Evolutionary conservation across 2,329 filamentous ascomycete genomes (phyloP).

Genomic region (Venturia effusa): DNA sequence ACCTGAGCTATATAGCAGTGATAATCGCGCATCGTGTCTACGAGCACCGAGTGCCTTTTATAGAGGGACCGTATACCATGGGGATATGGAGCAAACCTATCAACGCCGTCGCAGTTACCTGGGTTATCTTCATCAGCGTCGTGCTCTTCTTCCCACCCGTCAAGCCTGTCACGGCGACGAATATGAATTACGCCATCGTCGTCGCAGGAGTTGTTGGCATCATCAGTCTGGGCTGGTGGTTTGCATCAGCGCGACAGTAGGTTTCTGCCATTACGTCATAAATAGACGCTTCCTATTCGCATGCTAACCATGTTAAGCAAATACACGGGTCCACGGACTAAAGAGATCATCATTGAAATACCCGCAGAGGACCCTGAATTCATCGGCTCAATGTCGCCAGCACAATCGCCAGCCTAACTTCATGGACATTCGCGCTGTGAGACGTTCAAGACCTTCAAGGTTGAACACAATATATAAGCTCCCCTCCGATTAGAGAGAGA

Average conservation of each 20-base stretch:
- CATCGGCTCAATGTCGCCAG: conserved; percentile 5
- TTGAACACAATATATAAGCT: not conserved
- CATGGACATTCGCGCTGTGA: not conserved
- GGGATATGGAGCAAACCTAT: conserved; percentile 44
- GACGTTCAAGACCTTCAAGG: not conserved
- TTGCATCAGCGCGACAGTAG: conserved; percentile 27
- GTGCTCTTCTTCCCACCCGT: conserved; percentile 43
- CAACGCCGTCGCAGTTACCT: conserved; percentile 46
- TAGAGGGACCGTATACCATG: conserved; percentile 47
- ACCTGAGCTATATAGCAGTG: conserved; percentile 48
- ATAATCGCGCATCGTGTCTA: conserved; percentile 48
- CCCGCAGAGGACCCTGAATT: conserved; percentile 29
- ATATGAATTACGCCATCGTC: conserved; percentile 39
- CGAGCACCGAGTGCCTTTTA: conserved; percentile 40
- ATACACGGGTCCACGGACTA: conserved; percentile 49
- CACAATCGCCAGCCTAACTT: not conserved
- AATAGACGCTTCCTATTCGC: not conserved
- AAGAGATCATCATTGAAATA: conserved; percentile 36
- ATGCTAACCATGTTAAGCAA: conserved; percentile 27
- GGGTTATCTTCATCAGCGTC: conserved; percentile 52
- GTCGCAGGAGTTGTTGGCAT: conserved; percentile 39
- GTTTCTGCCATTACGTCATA: conserved; percentile 11
- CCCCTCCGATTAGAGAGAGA: too few relatives aligned
- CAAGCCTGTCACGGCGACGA: conserved; percentile 31
- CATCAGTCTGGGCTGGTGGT: conserved; percentile 36